These are phyloP conservation scores for Spencermartinsiella europaea DNA, from an alignment of 805 yeast species.

Conservation along the genomic window DNA sequence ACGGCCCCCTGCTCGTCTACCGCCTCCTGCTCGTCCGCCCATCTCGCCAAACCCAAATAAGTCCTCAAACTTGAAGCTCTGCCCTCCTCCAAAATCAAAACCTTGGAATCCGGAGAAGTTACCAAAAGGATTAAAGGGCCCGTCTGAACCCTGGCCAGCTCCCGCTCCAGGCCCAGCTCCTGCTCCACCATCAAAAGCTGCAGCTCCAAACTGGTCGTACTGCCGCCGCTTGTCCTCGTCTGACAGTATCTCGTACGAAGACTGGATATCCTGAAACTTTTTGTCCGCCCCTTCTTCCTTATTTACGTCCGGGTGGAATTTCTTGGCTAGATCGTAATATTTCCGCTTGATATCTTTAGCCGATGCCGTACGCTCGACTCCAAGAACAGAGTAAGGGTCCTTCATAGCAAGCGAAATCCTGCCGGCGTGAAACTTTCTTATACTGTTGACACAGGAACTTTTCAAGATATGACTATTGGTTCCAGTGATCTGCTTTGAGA, in stretches of 20 bases:
- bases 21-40: slow-evolving; percentile 34
- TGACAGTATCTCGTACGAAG: slow-evolving; percentile 86
- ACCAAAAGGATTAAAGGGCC: slow-evolving; percentile 37
- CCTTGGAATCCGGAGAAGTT: slow-evolving; percentile 35
- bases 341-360: slow-evolving; percentile 90
- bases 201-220: slow-evolving; percentile 86
- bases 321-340: slow-evolving; percentile 86
- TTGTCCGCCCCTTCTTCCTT: slow-evolving; percentile 84
- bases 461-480: background rate
- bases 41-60: slow-evolving; percentile 48
- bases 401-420: slow-evolving; percentile 19
- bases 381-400: slow-evolving; percentile 84
- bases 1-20: slow-evolving; percentile 34
- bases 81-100: slow-evolving; percentile 36
- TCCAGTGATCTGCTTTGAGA: background rate
- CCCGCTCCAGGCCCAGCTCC: slow-evolving; percentile 46
- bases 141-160: slow-evolving; percentile 43
- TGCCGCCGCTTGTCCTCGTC: slow-evolving; percentile 82
- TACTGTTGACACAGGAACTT: background rate
- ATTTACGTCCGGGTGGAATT: slow-evolving; percentile 94
- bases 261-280: slow-evolving; percentile 88
- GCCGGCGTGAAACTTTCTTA: background rate
- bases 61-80: slow-evolving; percentile 53
- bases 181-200: slow-evolving; percentile 65
- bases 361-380: slow-evolving; percentile 67